These are phyloP conservation scores for Flaveria bidentis DNA, from an alignment of 129 eudicot species.

Conservation along the genomic window DNA sequence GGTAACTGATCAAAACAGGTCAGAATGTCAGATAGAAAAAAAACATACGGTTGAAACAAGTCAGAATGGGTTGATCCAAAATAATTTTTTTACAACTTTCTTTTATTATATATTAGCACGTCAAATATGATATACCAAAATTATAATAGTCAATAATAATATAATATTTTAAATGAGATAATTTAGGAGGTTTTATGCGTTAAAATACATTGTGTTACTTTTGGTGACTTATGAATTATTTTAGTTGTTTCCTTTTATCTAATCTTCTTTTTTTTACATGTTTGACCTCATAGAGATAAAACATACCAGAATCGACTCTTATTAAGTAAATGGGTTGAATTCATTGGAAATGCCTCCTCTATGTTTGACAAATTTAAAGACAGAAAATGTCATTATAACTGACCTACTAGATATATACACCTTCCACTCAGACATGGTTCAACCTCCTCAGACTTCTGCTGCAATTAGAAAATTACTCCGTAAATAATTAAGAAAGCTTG, in stretches of 20 bases:
- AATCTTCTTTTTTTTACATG: background rate
- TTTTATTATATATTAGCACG: background rate
- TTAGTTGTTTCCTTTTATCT: background rate
- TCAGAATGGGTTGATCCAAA: background rate
- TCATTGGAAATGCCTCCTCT: background rate
- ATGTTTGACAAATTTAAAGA: background rate
- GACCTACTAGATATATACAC: constrained; percentile 91
- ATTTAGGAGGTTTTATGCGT: background rate
- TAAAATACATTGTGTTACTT: background rate
- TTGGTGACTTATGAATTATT: background rate
- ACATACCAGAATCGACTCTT: background rate
- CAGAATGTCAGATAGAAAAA: background rate
- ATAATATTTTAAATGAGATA: background rate
- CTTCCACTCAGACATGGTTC: constrained; percentile 69
- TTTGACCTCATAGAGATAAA: background rate
- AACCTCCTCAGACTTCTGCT: constrained; percentile 74
- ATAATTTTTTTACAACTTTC: background rate
- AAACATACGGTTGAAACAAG: background rate
- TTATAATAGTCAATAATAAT: background rate
- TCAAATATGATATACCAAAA: background rate
- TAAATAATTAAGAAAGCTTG: constrained; percentile 24
- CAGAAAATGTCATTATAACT: constrained; percentile 37
- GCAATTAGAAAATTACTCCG: constrained; percentile 32
- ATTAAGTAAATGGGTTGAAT: background rate
- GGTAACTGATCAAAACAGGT: background rate